Evolutionary conservation across 345 rosid species (phyloP).

Genomic region (Boechera divaricarpa): DNA sequence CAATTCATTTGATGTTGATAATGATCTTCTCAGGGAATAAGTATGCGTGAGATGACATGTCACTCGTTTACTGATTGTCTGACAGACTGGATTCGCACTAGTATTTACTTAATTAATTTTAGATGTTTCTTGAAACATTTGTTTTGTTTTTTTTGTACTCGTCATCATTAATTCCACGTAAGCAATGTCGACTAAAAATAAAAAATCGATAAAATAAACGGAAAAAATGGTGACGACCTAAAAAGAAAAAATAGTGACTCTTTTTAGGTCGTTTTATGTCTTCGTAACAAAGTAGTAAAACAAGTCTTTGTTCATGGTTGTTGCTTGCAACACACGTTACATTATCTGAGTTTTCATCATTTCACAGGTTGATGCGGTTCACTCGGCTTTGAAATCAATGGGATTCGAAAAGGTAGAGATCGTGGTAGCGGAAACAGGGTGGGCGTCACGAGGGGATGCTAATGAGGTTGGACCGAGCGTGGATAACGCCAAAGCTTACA

Average conservation of each 20-base stretch:
- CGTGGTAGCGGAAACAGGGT: constrained; percentile 91
- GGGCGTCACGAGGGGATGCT: constrained; percentile 81
- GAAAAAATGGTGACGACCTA: background rate
- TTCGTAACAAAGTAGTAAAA: background rate
- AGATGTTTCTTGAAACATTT: constrained; percentile 35
- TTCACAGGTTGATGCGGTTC: constrained; percentile 82
- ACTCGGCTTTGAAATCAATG: constrained; percentile 75
- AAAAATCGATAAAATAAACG: background rate
- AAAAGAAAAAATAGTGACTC: background rate
- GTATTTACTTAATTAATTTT: constrained; percentile 14
- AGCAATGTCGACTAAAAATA: constrained; percentile 14
- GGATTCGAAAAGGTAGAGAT: constrained; percentile 81
- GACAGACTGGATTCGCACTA: constrained; percentile 46
- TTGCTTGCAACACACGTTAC: constrained; percentile 33
- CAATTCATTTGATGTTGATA: background rate
- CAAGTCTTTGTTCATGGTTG: constrained; percentile 15
- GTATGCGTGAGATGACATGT: constrained; percentile 36
- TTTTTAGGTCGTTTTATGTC: background rate
- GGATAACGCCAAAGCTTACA: constrained; percentile 91
- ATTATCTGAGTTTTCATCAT: constrained; percentile 6
- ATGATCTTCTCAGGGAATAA: constrained; percentile 8
- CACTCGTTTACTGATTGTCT: constrained; percentile 18
- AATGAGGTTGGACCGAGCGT: constrained; percentile 77
- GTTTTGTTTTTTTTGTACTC: constrained; percentile 26
- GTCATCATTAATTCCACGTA: constrained; percentile 30